These are phyloP conservation scores for Glomus cerebriforme DNA, from an alignment of 192 early-diverging fungal genomes.

Conservation along the genomic window DNA sequence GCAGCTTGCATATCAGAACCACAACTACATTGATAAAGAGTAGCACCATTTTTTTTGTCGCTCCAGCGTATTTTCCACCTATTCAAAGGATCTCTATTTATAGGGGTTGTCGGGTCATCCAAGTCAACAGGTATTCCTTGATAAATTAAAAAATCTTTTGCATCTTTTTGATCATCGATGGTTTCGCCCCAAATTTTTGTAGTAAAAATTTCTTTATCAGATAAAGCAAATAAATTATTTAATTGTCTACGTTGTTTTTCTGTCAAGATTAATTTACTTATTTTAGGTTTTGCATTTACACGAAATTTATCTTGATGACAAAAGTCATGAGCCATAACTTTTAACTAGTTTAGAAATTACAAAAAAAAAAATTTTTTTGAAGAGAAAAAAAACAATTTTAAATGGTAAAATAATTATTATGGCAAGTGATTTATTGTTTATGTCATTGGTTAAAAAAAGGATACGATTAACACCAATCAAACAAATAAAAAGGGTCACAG, in stretches of 20 bases:
- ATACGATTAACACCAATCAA: too few relatives aligned
- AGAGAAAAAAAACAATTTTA: too few relatives aligned
- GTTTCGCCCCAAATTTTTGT: background rate
- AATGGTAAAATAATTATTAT: too few relatives aligned
- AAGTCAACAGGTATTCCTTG: background rate
- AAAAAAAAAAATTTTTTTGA: too few relatives aligned
- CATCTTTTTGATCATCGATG: background rate
- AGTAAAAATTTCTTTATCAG: conserved; percentile 8
- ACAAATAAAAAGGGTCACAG: too few relatives aligned
- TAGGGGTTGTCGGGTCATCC: background rate
- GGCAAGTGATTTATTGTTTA: too few relatives aligned
- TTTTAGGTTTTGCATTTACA: conserved; percentile 15
- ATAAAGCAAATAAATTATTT: background rate
- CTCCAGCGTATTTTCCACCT: conserved; percentile 16
- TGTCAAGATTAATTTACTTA: conserved; percentile 2
- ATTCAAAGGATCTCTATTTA: too few relatives aligned
- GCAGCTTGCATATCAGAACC: conserved; percentile 7
- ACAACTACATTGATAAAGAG: conserved; percentile 19
- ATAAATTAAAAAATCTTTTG: conserved; percentile 1
- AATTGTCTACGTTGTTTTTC: background rate
- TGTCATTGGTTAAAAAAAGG: too few relatives aligned
- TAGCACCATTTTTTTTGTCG: conserved; percentile 13
- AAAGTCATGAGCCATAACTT: too few relatives aligned
- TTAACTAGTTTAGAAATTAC: too few relatives aligned
- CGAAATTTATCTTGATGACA: conserved; percentile 12